phyloP scores from a whole-genome alignment of 805 yeast species.

The Kurtzmaniella fragi region DNA sequence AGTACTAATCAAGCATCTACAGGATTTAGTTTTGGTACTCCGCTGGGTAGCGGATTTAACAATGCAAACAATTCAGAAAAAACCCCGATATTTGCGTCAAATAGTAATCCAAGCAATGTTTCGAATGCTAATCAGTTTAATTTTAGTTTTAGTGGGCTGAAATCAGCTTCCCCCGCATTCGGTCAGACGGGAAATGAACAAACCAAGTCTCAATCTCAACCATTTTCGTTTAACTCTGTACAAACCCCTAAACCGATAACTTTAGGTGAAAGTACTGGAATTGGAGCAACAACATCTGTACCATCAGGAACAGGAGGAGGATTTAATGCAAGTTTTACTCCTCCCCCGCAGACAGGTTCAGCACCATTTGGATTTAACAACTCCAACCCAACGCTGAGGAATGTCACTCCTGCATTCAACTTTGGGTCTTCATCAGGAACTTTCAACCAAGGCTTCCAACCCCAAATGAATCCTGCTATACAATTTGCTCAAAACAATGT shows the following conservation, averaged over 20 bases:
- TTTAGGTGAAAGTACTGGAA: neutral
- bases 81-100: neutral
- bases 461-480: constrained; percentile 2
- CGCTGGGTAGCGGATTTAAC: neutral
- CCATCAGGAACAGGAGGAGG: neutral
- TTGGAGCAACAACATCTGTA: neutral
- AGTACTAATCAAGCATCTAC: constrained; percentile 4
- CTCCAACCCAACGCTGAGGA: constrained; percentile 1
- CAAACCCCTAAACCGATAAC: neutral
- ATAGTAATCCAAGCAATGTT: neutral
- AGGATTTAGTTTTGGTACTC: constrained; percentile 2
- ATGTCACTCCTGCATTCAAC: constrained; percentile 3
- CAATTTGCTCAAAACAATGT: neutral
- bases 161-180: neutral
- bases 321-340: constrained; percentile 4
- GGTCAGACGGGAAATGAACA: neutral
- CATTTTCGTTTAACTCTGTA: neutral
- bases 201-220: neutral
- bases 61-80: neutral
- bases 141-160: neutral
- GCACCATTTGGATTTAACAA: neutral
- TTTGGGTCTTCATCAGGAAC: neutral
- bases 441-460: constrained; percentile 1
- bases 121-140: neutral
- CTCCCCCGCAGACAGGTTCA: neutral